phyloP scores from a whole-genome alignment of 768 basidiomycete species.

The Boletus huronensis region DNA sequence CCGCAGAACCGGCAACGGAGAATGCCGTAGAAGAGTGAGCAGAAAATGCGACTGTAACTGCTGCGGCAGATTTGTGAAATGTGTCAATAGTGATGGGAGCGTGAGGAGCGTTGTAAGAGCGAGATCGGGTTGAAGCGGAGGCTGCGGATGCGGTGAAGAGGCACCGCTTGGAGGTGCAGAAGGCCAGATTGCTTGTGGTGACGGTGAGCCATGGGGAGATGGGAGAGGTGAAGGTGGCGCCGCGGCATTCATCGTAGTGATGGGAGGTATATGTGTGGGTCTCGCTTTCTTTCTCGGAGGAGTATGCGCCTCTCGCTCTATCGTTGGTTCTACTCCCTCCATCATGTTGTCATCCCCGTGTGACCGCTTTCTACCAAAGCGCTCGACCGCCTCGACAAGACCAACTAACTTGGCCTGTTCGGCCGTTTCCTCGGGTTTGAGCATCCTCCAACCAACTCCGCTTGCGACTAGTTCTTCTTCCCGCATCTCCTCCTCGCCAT shows the following conservation, averaged over 20 bases:
- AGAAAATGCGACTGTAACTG: slow-evolving; percentile 90
- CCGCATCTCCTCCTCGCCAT: slow-evolving; percentile 61
- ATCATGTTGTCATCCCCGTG: slow-evolving; percentile 55
- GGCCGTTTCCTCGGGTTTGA: slow-evolving; percentile 58
- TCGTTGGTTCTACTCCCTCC: slow-evolving; percentile 69
- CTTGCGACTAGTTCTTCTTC: slow-evolving; percentile 65
- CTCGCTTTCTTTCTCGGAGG: slow-evolving; percentile 78
- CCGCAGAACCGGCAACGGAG: slow-evolving; percentile 86
- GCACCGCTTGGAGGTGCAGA: slow-evolving; percentile 78
- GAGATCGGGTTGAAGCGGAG: slow-evolving; percentile 78
- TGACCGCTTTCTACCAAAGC: slow-evolving; percentile 64
- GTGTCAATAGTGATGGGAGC: slow-evolving; percentile 74
- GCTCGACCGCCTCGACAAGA: slow-evolving; percentile 77
- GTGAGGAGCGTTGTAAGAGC: slow-evolving; percentile 82
- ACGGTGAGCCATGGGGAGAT: slow-evolving; percentile 81
- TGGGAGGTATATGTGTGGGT: slow-evolving; percentile 52
- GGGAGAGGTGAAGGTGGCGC: slow-evolving; percentile 83
- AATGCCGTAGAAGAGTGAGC: slow-evolving; percentile 87
- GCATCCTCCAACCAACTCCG: slow-evolving; percentile 73
- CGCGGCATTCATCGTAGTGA: slow-evolving; percentile 65
- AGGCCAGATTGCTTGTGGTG: slow-evolving; percentile 73
- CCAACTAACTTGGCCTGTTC: slow-evolving; percentile 55
- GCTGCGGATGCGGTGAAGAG: slow-evolving; percentile 64
- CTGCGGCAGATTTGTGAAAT: slow-evolving; percentile 78
- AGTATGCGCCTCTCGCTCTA: slow-evolving; percentile 41